Conservation (phyloP, 2,329 filamentous ascomycete genomes). For the Botryotinia globosa region DNA sequence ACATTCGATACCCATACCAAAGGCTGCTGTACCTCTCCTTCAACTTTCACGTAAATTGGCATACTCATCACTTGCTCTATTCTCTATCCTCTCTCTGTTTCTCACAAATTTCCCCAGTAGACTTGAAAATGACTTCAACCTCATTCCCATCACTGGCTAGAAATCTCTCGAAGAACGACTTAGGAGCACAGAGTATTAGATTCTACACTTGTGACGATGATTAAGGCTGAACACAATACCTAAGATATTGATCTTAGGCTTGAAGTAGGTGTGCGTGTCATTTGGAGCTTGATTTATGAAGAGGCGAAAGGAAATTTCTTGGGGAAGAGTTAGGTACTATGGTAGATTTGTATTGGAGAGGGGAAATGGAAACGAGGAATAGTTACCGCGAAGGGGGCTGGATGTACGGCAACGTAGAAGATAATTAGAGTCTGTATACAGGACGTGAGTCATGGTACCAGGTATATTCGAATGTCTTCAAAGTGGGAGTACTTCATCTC, state of each 20-base stretch:
- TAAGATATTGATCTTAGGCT: not conserved
- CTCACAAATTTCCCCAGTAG: not conserved
- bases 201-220: not conserved
- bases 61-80: not conserved
- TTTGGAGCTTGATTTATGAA: not conserved
- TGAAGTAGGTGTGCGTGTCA: not conserved
- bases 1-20: not conserved
- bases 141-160: not conserved
- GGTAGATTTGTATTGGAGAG: not conserved
- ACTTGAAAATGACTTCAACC: not conserved
- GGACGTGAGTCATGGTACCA: fast-evolving
- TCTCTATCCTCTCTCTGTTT: fast-evolving
- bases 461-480: not conserved
- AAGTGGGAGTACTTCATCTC: not conserved
- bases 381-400: no score
- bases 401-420: no score
- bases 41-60: not conserved
- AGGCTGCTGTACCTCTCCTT: not conserved
- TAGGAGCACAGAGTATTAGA: not conserved
- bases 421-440: not conserved
- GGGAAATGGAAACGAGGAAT: not conserved
- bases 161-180: not conserved
- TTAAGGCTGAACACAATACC: fast-evolving
- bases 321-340: not conserved
- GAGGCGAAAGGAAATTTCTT: not conserved